Evolutionary conservation across 139 green algal species (phyloP), one percentile per base, ranked within the genome.

Genomic region (Micractinium sp.): DNA sequence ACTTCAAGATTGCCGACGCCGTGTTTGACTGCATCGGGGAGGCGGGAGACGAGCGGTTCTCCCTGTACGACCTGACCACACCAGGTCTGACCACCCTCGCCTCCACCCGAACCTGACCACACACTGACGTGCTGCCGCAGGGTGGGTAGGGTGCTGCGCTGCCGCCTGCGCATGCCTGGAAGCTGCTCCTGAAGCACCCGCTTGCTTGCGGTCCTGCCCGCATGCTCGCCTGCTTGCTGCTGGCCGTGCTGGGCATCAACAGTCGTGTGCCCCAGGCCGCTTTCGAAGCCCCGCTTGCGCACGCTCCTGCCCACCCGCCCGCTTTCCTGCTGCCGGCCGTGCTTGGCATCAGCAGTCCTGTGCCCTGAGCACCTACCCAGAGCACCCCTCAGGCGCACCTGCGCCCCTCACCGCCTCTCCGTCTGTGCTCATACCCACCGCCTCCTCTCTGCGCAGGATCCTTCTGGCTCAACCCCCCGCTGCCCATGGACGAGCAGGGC

Each of bases 11-110:
- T 23, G 94, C 94, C 5, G 93, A 95, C 83, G 96, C 93, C 0
- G 93, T 99, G 47, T 97, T 96, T 89, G 95, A 98, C 86, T 95
- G 91, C 83, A 98, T 99, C 61, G 96, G 96, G 22, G 95, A 97
- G n/a, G 88, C 86, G 27, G 92, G 92, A 2, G 92, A 96, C 13
- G 96, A 98, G 86, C 89, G 93, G 19, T 98, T 99, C 85, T 93
- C 90, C 39, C 89, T 98, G 14, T 56, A 89, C 67, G 95, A 96
- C 82, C 87, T 98, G 61, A 92, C 92, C 12, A 95, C 93, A 3
- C 91, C 91, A 83, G 91, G 90, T 86, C 76, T 86, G 75, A 15
- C 47, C 23, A 41, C 67, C 67, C 47, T 33, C 60, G 31, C 56
- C 15, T 61, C 47, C 77, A 13, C 35, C 27, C 35, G 25, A 9